Percentiles rank a stretch among this genome's conserved stretches.
phyloP scores from a whole-genome alignment of 371 early-diverging fungal species.

The Lichtheimia ornata region DNA sequence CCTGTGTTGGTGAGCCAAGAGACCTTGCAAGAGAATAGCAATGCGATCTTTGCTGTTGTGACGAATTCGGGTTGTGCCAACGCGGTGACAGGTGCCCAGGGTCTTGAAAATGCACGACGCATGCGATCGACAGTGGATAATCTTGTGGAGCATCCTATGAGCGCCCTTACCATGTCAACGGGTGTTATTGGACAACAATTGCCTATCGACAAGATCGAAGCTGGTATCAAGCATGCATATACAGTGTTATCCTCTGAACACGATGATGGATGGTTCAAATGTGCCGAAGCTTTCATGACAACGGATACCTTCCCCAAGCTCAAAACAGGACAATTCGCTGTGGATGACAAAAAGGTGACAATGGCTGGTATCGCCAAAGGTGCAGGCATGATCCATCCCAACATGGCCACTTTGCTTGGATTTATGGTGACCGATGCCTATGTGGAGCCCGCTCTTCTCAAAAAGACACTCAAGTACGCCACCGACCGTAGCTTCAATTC shows the following conservation, averaged over 20 bases:
- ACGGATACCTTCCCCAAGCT: conserved; percentile 97
- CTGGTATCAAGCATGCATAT: conserved; percentile 64
- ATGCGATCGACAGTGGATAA: conserved; percentile 67
- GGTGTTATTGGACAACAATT: conserved; percentile 96
- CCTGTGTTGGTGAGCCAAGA: conserved; percentile 80
- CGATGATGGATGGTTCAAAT: conserved; percentile 70
- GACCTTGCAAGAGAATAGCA: conserved; percentile 55
- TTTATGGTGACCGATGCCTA: conserved; percentile 85
- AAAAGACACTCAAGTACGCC: conserved; percentile 76
- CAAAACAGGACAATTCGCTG: conserved; percentile 58
- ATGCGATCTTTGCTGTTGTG: conserved; percentile 68
- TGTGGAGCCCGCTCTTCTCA: conserved; percentile 63
- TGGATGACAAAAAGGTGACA: conserved; percentile 59
- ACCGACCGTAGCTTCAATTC: conserved; percentile 93
- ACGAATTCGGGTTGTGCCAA: conserved; percentile 96
- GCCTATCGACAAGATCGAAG: conserved; percentile 79
- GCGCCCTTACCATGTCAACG: conserved; percentile 90
- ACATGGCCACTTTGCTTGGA: conserved; percentile 92
- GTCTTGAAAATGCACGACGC: conserved; percentile 75
- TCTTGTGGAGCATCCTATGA: conserved; percentile 36
- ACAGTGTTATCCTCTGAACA: conserved; percentile 58
- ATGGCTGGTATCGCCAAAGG: conserved; percentile 95
- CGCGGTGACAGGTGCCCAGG: conserved; percentile 90
- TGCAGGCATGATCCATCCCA: conserved; percentile 95
- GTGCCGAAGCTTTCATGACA: conserved; percentile 92